Percentiles rank a stretch among this genome's conserved stretches.
phyloP scores from a whole-genome alignment of 2,329 filamentous ascomycete species.

The Phialemoniopsis sp. region DNA sequence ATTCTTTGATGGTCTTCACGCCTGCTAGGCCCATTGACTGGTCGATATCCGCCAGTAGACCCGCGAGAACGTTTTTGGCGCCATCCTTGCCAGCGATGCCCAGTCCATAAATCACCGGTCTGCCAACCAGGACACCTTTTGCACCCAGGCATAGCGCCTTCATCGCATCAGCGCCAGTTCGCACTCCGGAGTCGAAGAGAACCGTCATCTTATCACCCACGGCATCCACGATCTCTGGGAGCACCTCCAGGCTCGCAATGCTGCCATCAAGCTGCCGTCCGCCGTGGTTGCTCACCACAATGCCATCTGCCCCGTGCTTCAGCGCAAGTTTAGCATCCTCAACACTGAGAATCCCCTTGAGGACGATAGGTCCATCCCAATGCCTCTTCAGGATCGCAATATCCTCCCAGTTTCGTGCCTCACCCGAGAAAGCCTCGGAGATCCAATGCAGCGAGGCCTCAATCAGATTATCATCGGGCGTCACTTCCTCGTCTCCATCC shows the following conservation, averaged over 20 bases:
- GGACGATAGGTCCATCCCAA: slow-evolving; percentile 54
- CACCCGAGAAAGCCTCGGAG: slow-evolving; percentile 44
- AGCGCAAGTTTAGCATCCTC: slow-evolving; percentile 43
- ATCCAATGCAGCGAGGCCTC: slow-evolving; percentile 51
- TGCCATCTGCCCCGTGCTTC: slow-evolving; percentile 39
- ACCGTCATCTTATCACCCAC: slow-evolving; percentile 56
- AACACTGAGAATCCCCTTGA: slow-evolving; percentile 53
- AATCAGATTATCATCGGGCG: slow-evolving; percentile 41
- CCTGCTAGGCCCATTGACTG: slow-evolving; percentile 52
- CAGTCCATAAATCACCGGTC: slow-evolving; percentile 56
- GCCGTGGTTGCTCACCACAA: slow-evolving; percentile 56
- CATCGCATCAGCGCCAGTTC: slow-evolving; percentile 52
- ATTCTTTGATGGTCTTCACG: slow-evolving; percentile 34
- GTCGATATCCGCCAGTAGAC: slow-evolving; percentile 48
- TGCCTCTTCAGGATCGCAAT: slow-evolving; percentile 51
- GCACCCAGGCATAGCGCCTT: slow-evolving; percentile 53
- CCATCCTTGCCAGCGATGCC: slow-evolving; percentile 50
- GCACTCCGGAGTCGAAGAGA: slow-evolving; percentile 56
- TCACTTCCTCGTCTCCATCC: slow-evolving; percentile 9
- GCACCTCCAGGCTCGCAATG: slow-evolving; percentile 47
- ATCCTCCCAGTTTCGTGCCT: slow-evolving; percentile 57
- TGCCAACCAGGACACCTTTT: slow-evolving; percentile 51
- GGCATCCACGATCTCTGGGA: slow-evolving; percentile 57
- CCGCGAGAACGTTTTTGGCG: slow-evolving; percentile 44
- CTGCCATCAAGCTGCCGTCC: slow-evolving; percentile 54